Conservation (phyloP, 306 rosid species). For the Acacia confusa region DNA sequence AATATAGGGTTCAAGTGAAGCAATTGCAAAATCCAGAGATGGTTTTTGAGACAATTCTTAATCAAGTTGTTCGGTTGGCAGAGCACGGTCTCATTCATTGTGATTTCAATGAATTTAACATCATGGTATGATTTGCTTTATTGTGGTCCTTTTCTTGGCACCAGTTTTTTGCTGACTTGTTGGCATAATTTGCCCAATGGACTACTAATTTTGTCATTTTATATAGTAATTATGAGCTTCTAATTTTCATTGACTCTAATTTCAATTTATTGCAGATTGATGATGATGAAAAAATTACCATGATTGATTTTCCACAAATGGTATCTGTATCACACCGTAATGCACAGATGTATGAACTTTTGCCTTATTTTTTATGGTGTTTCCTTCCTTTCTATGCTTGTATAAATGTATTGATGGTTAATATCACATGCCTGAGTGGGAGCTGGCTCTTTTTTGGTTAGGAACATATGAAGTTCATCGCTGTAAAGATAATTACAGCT, state of each 20-base stretch:
- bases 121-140: slow-evolving; percentile 63
- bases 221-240: slow-evolving; percentile 15
- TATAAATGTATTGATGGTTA: neutral
- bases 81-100: slow-evolving; percentile 96
- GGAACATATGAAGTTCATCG: neutral
- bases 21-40: slow-evolving; percentile 76
- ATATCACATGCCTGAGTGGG: neutral
- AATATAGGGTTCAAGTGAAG: slow-evolving; percentile 84
- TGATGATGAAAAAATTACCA: slow-evolving; percentile 78
- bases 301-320: slow-evolving; percentile 98
- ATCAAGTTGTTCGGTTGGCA: slow-evolving; percentile 74
- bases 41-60: slow-evolving; percentile 78
- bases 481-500: neutral
- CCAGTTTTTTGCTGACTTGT: neutral
- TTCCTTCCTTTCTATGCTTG: slow-evolving; percentile 13
- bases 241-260: slow-evolving; percentile 10
- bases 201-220: neutral
- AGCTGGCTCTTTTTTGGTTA: slow-evolving; percentile 18
- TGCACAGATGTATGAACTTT: slow-evolving; percentile 77
- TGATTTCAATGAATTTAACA: slow-evolving; percentile 92
- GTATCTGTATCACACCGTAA: slow-evolving; percentile 87
- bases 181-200: neutral
- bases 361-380: slow-evolving; percentile 7
- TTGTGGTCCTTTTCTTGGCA: slow-evolving; percentile 12
- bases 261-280: slow-evolving; percentile 56